Evolutionary conservation across 1,284 basidiomycete genomes (phyloP), one percentile per base, ranked within the genome.

Genomic region (Dichomitus squalens): DNA sequence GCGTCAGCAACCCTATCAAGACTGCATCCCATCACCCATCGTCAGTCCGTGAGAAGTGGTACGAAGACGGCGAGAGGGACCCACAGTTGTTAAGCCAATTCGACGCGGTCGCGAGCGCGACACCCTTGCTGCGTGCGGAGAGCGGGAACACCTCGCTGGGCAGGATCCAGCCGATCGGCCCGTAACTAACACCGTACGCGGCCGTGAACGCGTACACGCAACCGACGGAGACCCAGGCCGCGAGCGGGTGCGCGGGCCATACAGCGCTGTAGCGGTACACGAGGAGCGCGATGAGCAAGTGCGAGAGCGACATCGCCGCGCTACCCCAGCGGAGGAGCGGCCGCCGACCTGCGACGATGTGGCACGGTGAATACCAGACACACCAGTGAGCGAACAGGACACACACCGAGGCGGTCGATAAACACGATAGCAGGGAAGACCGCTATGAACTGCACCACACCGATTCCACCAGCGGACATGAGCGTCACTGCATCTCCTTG

Each of bases 131-230:
- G 67, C 93, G 81, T 72, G 95, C 85, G 7, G 91, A 90, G n/a
- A 93, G 77, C 5, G 94, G 89, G 73, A 95, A 95, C 21, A 96
- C 87, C 73, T 93, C 92, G 62, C 83, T 86, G 0, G 90, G 87
- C 1, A 93, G 78, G 1, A 93, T 84, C 92, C 93, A 96, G 11
- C 87, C 90, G 63, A 93, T 84, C 1, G 94, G 94, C 1, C 93
- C 93, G 69, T 92, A 88, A 36, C 90, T 92, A 41, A 87, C 75
- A 2, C 93, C 92, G 70, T 94, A 96, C 25, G 88, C 87, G 55
- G 84, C 85, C 27, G 92, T 94, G 75, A 93, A 95, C 9, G 81
- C 67, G 70, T 92, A 93, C 44, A 91, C 82, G 52, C 81, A 90
- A 83, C 69, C 77, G 31, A 92, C 86, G n/a, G 85, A 83, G 7